Conservation (phyloP, 1,139 yeast species). For the Kazachstania sp. region DNA sequence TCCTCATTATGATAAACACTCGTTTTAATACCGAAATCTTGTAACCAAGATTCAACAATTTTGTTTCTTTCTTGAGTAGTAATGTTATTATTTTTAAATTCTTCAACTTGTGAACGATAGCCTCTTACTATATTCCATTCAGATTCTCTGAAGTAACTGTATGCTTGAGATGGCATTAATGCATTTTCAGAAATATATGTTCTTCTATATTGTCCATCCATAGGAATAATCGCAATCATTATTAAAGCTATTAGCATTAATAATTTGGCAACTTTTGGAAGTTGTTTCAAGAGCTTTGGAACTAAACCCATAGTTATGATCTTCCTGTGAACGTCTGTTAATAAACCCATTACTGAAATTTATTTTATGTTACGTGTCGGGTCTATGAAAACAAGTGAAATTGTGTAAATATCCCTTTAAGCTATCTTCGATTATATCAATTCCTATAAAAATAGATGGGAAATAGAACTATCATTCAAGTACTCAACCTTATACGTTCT, state of each 20-base stretch:
- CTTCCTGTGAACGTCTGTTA: slow-evolving; percentile 45
- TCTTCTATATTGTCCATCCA: slow-evolving; percentile 70
- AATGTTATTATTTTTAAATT: slow-evolving; percentile 20
- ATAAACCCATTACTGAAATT: slow-evolving; percentile 43
- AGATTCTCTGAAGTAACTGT: slow-evolving; percentile 82
- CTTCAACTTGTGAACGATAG: slow-evolving; percentile 45
- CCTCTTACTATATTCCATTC: slow-evolving; percentile 94
- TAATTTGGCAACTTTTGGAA: slow-evolving; percentile 58
- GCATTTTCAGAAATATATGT: slow-evolving; percentile 96
- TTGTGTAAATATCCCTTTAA: not conserved
- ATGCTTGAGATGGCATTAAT: slow-evolving; percentile 91
- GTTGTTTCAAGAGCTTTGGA: slow-evolving; percentile 44
- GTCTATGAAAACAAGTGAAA: not conserved
- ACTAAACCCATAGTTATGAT: slow-evolving; percentile 51
- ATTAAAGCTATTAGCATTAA: slow-evolving; percentile 52
- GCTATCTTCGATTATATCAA: no score
- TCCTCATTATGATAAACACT: slow-evolving; percentile 39
- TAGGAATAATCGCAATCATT: slow-evolving; percentile 62
- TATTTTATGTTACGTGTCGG: not conserved
- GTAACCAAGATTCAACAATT: slow-evolving; percentile 51
- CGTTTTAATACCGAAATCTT: slow-evolving; percentile 65
- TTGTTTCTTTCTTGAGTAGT: slow-evolving; percentile 37
- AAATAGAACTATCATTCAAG: no score
- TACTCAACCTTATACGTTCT: no score
- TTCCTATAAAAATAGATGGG: no score